A percentile compares a stretch with the other conserved stretches of the same genome.
These are phyloP conservation scores for Gossypium turneri DNA, from an alignment of 345 rosid species.

Conservation along the genomic window DNA sequence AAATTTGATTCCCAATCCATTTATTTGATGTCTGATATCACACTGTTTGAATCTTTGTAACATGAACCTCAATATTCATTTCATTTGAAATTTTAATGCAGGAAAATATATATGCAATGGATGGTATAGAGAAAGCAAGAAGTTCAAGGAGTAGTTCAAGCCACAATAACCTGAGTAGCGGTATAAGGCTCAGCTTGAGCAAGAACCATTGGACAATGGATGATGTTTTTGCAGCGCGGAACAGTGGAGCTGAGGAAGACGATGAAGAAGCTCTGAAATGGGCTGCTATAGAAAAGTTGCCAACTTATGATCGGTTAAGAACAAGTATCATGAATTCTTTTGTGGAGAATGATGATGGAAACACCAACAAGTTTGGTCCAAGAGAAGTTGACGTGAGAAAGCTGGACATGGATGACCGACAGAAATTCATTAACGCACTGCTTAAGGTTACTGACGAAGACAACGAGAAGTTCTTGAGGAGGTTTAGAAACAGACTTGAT, in stretches of 20 bases:
- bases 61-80: not conserved
- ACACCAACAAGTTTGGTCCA: not conserved
- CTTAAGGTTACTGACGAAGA: slow-evolving; percentile 84
- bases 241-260: slow-evolving; percentile 40
- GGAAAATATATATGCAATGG: slow-evolving; percentile 3
- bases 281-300: slow-evolving; percentile 92
- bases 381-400: slow-evolving; percentile 70
- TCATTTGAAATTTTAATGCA: not conserved
- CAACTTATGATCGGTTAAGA: slow-evolving; percentile 70
- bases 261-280: slow-evolving; percentile 94
- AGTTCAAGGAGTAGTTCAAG: slow-evolving; percentile 25
- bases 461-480: slow-evolving; percentile 65
- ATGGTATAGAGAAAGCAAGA: slow-evolving; percentile 19
- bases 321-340: slow-evolving; percentile 62
- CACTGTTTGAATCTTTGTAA: not conserved
- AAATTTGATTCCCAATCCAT: too few relatives aligned
- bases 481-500: slow-evolving; percentile 63
- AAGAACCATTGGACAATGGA: slow-evolving; percentile 51
- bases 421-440: slow-evolving; percentile 60
- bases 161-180: not conserved
- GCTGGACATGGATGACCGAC: slow-evolving; percentile 57
- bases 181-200: slow-evolving; percentile 55
- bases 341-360: slow-evolving; percentile 15
- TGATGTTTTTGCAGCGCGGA: slow-evolving; percentile 48
- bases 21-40: too few relatives aligned